Percentiles rank a stretch among this genome's conserved stretches.
phyloP scores from a whole-genome alignment of 192 early-diverging fungal species.

The Backusella macrospora region DNA sequence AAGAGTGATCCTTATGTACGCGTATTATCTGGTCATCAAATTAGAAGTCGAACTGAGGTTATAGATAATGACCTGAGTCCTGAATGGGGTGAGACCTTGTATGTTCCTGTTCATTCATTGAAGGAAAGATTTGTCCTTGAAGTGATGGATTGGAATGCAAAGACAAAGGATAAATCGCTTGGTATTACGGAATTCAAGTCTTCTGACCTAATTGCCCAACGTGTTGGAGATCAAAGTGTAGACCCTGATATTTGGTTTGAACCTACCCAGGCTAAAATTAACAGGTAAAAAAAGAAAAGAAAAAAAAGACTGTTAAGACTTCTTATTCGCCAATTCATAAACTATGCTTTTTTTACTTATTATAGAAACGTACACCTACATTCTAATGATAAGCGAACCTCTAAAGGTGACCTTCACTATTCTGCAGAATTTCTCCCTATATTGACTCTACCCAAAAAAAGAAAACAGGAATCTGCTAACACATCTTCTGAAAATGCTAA shows the following conservation, averaged over 20 bases:
- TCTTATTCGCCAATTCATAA: background rate
- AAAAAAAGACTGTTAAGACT: background rate
- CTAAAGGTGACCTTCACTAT: constrained; percentile 44
- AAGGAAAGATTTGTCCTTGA: constrained; percentile 69
- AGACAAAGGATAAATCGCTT: constrained; percentile 71
- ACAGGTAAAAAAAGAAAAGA: constrained; percentile 29
- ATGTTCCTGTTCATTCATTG: constrained; percentile 70
- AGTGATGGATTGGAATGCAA: constrained; percentile 77
- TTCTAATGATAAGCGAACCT: constrained; percentile 25
- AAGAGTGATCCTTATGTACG: constrained; percentile 87
- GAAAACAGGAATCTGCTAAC: background rate
- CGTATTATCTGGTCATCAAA: constrained; percentile 54
- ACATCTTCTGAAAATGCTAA: background rate
- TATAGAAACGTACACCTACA: constrained; percentile 36
- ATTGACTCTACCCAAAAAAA: constrained; percentile 20
- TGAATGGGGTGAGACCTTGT: constrained; percentile 81
- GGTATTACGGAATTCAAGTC: constrained; percentile 54
- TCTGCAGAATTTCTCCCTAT: constrained; percentile 43
- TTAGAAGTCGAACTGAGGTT: constrained; percentile 66
- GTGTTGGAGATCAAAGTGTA: constrained; percentile 29
- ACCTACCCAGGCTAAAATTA: constrained; percentile 23
- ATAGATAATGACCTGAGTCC: constrained; percentile 74
- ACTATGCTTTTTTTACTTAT: background rate
- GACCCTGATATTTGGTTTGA: constrained; percentile 32
- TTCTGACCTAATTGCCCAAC: constrained; percentile 16